Evolutionary conservation across 768 basidiomycete species (phyloP).

Genomic region (Tylopilus subfusipes): DNA sequence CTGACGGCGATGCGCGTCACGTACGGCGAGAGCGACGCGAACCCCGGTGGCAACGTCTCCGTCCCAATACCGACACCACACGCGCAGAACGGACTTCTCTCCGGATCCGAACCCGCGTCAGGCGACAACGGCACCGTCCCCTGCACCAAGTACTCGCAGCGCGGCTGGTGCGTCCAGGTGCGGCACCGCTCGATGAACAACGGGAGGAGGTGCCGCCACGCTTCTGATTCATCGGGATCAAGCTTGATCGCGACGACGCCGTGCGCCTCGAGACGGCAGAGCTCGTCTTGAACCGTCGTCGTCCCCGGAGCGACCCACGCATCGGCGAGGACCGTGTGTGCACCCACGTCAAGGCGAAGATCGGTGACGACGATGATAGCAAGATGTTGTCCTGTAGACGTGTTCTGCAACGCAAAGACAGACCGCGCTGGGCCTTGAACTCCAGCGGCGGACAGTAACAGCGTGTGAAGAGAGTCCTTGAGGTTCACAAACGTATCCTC

Average conservation of each 20-base stretch:
- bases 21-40: conserved; percentile 41
- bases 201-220: conserved; percentile 53
- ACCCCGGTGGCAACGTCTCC: conserved; percentile 35
- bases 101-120: conserved; percentile 31
- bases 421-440: conserved; percentile 15
- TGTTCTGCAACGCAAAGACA: conserved; percentile 19
- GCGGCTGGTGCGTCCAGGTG: conserved; percentile 44
- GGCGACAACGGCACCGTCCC: conserved; percentile 36
- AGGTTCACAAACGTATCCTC: conserved; percentile 29
- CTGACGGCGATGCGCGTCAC: conserved; percentile 49
- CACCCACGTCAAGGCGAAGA: conserved; percentile 45
- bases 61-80: conserved; percentile 52
- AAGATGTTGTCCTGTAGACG: conserved; percentile 19
- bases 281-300: neutral
- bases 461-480: conserved; percentile 30
- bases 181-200: conserved; percentile 51
- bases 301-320: conserved; percentile 43
- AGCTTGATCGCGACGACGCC: conserved; percentile 14
- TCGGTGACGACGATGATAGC: conserved; percentile 46
- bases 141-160: conserved; percentile 46
- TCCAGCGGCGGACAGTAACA: conserved; percentile 29
- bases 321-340: conserved; percentile 51
- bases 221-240: conserved; percentile 20
- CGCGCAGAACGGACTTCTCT: conserved; percentile 44
- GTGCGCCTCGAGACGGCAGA: conserved; percentile 8